Evolutionary conservation across 1,284 basidiomycete genomes (phyloP).

Genomic region (Schizophyllum amplum): DNA sequence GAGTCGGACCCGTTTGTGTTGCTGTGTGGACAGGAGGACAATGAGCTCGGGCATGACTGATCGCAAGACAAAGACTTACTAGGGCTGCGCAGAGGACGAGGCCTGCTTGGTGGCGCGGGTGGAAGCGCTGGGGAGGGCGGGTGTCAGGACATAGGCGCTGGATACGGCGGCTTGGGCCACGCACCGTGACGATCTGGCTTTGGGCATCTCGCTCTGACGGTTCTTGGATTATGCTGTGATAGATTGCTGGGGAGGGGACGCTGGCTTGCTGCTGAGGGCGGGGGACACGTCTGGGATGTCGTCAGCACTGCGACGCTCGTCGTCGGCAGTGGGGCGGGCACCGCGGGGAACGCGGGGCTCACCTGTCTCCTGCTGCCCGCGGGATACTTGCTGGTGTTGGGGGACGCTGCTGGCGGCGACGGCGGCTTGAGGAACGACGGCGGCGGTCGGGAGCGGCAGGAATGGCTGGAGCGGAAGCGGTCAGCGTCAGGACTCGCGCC

Average conservation of each 20-base stretch:
- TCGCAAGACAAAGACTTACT: not conserved
- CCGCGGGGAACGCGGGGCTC: not conserved
- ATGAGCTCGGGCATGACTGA: not conserved
- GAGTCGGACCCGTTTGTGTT: slow-evolving; percentile 3
- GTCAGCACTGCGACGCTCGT: not conserved
- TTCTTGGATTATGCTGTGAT: not conserved
- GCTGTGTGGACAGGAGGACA: not conserved
- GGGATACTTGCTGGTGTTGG: not conserved
- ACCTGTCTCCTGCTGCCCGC: not conserved
- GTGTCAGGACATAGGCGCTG: not conserved
- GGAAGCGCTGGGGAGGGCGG: not conserved
- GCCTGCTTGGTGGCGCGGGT: not conserved
- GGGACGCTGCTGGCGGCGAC: not conserved
- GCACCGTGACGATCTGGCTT: not conserved
- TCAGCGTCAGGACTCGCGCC: not conserved
- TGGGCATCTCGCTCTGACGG: not conserved
- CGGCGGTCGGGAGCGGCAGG: not conserved
- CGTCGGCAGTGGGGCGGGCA: not conserved
- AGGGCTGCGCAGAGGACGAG: not conserved
- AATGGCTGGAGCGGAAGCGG: not conserved
- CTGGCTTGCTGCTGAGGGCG: not conserved
- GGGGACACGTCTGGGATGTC: not conserved
- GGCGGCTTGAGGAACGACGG: not conserved
- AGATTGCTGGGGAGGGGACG: not conserved
- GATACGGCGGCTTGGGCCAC: not conserved